A percentile compares a stretch with the other conserved stretches of the same genome.
Evolutionary conservation across 2,329 filamentous ascomycete species (phyloP).

Genomic region (Calonectria pseudoreteaudii): DNA sequence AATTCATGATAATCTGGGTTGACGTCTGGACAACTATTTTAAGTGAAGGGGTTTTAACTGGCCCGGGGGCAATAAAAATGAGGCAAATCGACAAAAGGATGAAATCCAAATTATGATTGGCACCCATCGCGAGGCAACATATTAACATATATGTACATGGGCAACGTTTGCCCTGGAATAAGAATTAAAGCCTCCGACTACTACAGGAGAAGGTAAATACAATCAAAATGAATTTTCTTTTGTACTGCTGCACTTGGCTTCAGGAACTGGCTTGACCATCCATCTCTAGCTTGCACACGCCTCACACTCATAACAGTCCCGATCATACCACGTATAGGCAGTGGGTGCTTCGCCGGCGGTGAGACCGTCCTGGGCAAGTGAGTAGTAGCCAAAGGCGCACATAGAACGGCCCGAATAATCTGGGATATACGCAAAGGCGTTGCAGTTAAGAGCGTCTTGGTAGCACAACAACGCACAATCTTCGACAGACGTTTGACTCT

Average conservation of each 20-base stretch:
- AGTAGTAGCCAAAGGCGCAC: slow-evolving; percentile 11
- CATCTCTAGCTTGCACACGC: background rate
- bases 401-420: background rate
- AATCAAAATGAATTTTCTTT: background rate
- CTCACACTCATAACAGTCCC: slow-evolving; percentile 8
- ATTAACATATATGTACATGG: background rate
- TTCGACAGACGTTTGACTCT: slow-evolving; percentile 3
- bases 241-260: background rate
- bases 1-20: background rate
- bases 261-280: background rate
- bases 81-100: background rate
- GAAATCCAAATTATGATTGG: background rate
- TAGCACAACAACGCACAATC: slow-evolving; percentile 14
- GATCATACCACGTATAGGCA: slow-evolving; percentile 10
- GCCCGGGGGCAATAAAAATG: background rate
- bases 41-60: background rate
- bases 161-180: too few relatives aligned
- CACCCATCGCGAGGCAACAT: background rate
- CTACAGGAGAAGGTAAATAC: too few relatives aligned
- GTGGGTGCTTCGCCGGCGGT: background rate
- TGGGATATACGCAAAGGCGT: slow-evolving; percentile 8
- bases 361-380: slow-evolving; percentile 9
- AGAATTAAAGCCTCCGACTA: background rate
- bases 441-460: slow-evolving; percentile 18
- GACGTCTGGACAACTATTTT: background rate